Conservation (phyloP, 106 monocot genomes). For the Phalaenopsis aphrodite region DNA sequence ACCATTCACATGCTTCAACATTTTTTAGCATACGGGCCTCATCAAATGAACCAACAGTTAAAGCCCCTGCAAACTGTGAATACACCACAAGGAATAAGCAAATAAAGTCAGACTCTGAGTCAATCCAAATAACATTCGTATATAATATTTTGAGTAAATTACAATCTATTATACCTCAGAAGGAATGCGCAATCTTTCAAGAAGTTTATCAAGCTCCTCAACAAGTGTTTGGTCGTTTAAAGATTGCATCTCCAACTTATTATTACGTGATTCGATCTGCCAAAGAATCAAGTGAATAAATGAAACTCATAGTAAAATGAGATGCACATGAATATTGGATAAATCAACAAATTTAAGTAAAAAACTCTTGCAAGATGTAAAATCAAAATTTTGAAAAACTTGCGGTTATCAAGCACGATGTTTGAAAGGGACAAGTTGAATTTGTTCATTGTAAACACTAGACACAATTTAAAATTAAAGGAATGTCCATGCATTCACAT, state of each 20-base stretch:
- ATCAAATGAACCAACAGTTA: constrained; percentile 94
- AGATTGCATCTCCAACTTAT: constrained; percentile 94
- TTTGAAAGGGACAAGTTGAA: background rate
- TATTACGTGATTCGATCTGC: constrained; percentile 97
- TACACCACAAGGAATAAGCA: background rate
- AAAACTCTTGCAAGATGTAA: background rate
- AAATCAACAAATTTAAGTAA: background rate
- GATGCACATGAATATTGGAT: background rate
- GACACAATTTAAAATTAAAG: background rate
- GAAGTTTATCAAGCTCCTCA: constrained; percentile 89
- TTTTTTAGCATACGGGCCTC: constrained; percentile 92
- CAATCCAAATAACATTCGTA: background rate
- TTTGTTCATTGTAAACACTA: background rate
- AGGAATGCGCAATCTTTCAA: constrained; percentile 83
- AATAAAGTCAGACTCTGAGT: background rate
- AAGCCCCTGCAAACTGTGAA: constrained; percentile 74
- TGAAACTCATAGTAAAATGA: background rate
- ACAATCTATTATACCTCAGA: constrained; percentile 45
- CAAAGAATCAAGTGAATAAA: constrained; percentile 15
- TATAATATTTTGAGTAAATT: background rate
- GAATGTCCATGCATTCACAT: background rate
- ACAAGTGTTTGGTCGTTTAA: constrained; percentile 64
- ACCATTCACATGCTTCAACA: constrained; percentile 98
- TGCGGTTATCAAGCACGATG: background rate
- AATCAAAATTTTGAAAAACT: background rate